Evolutionary conservation across 2,329 filamentous ascomycete species (phyloP).

Genomic region (Raffaelea albimanens): DNA sequence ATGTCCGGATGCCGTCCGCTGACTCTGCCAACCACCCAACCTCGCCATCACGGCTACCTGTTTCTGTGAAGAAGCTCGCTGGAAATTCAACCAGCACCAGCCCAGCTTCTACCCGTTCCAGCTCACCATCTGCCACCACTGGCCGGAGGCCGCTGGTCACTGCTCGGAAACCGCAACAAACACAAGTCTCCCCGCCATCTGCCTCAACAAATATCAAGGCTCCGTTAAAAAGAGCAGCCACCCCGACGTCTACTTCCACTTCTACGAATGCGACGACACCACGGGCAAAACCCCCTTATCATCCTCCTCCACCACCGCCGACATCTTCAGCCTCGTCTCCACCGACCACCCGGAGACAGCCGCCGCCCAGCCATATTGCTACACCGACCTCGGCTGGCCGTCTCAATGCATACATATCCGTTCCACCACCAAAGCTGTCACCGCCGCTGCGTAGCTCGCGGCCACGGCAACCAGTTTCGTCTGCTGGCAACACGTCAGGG

Average conservation of each 20-base stretch:
- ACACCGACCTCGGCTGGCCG: slow-evolving; percentile 42
- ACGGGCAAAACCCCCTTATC: slow-evolving; percentile 18
- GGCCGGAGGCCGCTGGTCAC: slow-evolving; percentile 24
- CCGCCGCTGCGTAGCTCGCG: slow-evolving; percentile 73
- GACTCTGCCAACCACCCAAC: slow-evolving; percentile 12
- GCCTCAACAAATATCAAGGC: slow-evolving; percentile 28
- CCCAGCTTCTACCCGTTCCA: slow-evolving; percentile 43
- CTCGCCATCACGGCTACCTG: slow-evolving; percentile 25
- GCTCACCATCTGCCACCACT: slow-evolving; percentile 37
- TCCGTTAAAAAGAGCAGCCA: slow-evolving; percentile 22
- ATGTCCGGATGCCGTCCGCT: neutral
- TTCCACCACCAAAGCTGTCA: slow-evolving; percentile 62
- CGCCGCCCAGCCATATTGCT: slow-evolving; percentile 27
- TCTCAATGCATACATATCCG: slow-evolving; percentile 65
- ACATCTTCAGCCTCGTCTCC: slow-evolving; percentile 24
- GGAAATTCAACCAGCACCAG: slow-evolving; percentile 37
- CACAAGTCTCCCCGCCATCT: slow-evolving; percentile 20
- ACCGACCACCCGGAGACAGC: slow-evolving; percentile 18
- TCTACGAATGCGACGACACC: slow-evolving; percentile 7
- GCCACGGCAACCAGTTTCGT: slow-evolving; percentile 69
- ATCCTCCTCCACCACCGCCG: slow-evolving; percentile 24
- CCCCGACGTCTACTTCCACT: slow-evolving; percentile 18
- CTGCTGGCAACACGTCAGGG: slow-evolving; percentile 53
- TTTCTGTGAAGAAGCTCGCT: slow-evolving; percentile 28
- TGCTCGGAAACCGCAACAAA: slow-evolving; percentile 25